Evolutionary conservation across 2,329 filamentous ascomycete species (phyloP).

Genomic region (Amesomyces nigricolor): DNA sequence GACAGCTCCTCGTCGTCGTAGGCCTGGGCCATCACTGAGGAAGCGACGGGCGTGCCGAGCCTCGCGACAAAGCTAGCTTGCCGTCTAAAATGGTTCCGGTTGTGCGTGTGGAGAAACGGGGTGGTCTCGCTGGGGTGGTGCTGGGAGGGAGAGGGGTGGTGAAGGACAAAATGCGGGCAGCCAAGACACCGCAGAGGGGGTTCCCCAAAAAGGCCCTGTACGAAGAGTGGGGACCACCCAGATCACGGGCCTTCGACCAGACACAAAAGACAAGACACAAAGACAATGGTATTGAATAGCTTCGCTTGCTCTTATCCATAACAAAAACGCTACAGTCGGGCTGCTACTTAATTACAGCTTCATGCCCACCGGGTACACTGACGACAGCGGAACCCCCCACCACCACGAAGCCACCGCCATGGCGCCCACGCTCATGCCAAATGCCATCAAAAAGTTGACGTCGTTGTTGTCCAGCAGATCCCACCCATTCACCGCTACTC

Average conservation of each 20-base stretch:
- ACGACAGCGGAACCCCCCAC: slow-evolving; percentile 49
- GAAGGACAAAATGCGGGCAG: neutral
- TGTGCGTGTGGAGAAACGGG: slow-evolving; percentile 11
- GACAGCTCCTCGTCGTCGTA: slow-evolving; percentile 75
- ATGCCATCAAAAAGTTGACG: slow-evolving; percentile 90
- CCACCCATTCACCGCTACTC: slow-evolving; percentile 59
- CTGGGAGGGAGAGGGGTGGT: no score
- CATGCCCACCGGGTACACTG: slow-evolving; percentile 25
- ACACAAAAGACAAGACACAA: no score
- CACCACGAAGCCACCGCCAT: slow-evolving; percentile 62
- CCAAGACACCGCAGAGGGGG: neutral
- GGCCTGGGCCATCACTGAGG: slow-evolving; percentile 22
- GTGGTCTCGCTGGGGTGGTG: no score
- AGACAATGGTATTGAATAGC: no score
- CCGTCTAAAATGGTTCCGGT: slow-evolving; percentile 6
- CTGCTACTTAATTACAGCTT: no score
- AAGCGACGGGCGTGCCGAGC: neutral
- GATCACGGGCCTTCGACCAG: slow-evolving; percentile 20
- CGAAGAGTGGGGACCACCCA: no score
- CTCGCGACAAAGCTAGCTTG: neutral
- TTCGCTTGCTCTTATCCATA: no score
- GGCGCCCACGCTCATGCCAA: slow-evolving; percentile 69
- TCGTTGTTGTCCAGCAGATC: slow-evolving; percentile 90
- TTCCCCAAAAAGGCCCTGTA: no score
- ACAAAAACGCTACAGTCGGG: no score